Evolutionary conservation across 169 alveolate genomes (phyloP), one percentile per base, ranked within the genome.

Genomic region (Eimeria maxima): DNA sequence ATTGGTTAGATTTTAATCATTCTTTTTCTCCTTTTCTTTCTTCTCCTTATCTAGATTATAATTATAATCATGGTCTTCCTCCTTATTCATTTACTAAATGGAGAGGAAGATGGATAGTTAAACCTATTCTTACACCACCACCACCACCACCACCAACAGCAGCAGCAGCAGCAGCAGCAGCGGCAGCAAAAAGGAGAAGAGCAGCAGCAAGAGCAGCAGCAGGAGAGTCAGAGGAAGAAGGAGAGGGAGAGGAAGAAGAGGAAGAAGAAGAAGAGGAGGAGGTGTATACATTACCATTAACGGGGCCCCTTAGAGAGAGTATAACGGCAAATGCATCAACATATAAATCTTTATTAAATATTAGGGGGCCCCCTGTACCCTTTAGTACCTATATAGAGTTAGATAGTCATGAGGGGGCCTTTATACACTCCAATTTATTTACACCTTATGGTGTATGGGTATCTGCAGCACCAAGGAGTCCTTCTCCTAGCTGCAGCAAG

Each of bases 1-100:
- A 67, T 65, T 44, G 65, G 55, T 86, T 88, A 73, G 50, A 50
- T 6, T 88, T 88, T 45, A 73, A 88, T 29, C n/a, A 24, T 13
- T 88, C 95, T n/a, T 20, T n/a, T 4, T 73, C 95, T 20, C 95
- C 95, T 65, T 88, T 88, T 33, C 45, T 73, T 53, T 50, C n/a
- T 44, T n/a, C n/a, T n/a, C 95, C 83, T 13, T 88, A 4, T 33
- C 71, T 88, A 42, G 95, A 88, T n/a, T 2, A 10, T 24, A 53
- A 88, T 65, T 88, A 44, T 55, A 45, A 29, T n/a, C 6, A 13
- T 1, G 95, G 95, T 1, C 86, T 88, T 16, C 95, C 95, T 29
- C n/a, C n/a, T n/a, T 67, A 65, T 44, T 84, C 86, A 14, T 84
- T 67, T 47, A 88, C 95, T 1, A 84, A 38, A 45, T 88, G 95